Percentiles rank a stretch among this genome's conserved stretches.
Evolutionary conservation across 2,329 filamentous ascomycete species (phyloP).

Genomic region (Aspergillus fischeri): DNA sequence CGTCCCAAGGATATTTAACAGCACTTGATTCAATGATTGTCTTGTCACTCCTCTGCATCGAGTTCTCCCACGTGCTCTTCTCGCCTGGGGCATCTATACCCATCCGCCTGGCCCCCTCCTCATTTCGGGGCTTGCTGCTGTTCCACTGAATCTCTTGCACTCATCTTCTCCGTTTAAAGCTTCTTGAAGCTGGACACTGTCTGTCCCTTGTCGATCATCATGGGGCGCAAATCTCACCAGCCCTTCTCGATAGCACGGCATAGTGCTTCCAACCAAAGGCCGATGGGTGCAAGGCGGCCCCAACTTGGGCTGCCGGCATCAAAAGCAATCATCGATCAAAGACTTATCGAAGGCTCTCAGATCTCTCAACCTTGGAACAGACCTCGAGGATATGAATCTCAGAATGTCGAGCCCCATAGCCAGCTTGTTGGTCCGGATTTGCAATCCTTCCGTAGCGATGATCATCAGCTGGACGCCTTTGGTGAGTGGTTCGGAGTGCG

Average conservation of each 20-base stretch:
- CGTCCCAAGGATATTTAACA: background rate
- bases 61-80: background rate
- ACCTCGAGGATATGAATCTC: background rate
- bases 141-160: background rate
- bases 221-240: slow-evolving; percentile 13
- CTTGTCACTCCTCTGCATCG: background rate
- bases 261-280: slow-evolving; percentile 8
- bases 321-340: slow-evolving; percentile 19
- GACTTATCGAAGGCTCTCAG: slow-evolving; percentile 21
- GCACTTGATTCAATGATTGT: background rate
- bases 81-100: background rate
- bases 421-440: background rate
- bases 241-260: slow-evolving; percentile 7
- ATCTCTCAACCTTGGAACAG: slow-evolving; percentile 4
- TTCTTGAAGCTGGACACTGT: background rate
- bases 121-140: background rate
- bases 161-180: background rate
- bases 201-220: slow-evolving; percentile 5
- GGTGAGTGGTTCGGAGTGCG: slow-evolving; percentile 32
- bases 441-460: slow-evolving; percentile 15
- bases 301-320: slow-evolving; percentile 2
- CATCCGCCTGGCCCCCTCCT: background rate
- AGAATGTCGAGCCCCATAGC: background rate
- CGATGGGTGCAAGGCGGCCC: slow-evolving; percentile 1
- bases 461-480: slow-evolving; percentile 45